A percentile compares a stretch with the other conserved stretches of the same genome.
Evolutionary conservation across 116 monocot species (phyloP).

Genomic region (Dioscorea cayenensis): DNA sequence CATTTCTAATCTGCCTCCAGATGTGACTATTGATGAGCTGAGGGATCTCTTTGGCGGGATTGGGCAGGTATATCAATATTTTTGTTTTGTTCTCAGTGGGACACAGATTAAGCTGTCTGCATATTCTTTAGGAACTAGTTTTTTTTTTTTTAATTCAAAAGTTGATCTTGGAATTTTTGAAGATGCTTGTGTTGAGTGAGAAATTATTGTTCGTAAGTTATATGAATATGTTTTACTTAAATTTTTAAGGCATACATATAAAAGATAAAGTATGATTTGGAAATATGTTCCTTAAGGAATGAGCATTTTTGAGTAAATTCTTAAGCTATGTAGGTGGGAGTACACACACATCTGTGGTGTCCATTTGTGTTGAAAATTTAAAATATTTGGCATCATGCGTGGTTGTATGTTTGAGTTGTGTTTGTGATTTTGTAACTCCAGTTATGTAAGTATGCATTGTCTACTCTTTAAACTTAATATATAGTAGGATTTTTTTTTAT

Average conservation of each 20-base stretch:
- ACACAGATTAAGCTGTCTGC: too few relatives aligned
- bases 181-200: too few relatives aligned
- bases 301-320: neutral
- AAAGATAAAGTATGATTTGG: neutral
- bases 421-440: neutral
- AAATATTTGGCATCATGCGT: neutral
- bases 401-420: neutral
- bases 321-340: neutral
- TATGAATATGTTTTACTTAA: too few relatives aligned
- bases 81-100: neutral
- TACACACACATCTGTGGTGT: neutral
- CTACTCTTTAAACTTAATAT: neutral
- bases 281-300: neutral
- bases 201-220: too few relatives aligned
- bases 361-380: neutral
- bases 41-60: constrained; percentile 92
- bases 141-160: too few relatives aligned
- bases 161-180: too few relatives aligned
- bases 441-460: too few relatives aligned
- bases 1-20: constrained; percentile 88
- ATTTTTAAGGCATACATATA: too few relatives aligned
- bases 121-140: too few relatives aligned
- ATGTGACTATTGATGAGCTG: constrained; percentile 82
- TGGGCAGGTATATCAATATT: constrained; percentile 53
- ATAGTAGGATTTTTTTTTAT: neutral